Evolutionary conservation across 2,329 filamentous ascomycete species (phyloP), one percentile per base, ranked within the genome.

Genomic region (Colletotrichum sp.): DNA sequence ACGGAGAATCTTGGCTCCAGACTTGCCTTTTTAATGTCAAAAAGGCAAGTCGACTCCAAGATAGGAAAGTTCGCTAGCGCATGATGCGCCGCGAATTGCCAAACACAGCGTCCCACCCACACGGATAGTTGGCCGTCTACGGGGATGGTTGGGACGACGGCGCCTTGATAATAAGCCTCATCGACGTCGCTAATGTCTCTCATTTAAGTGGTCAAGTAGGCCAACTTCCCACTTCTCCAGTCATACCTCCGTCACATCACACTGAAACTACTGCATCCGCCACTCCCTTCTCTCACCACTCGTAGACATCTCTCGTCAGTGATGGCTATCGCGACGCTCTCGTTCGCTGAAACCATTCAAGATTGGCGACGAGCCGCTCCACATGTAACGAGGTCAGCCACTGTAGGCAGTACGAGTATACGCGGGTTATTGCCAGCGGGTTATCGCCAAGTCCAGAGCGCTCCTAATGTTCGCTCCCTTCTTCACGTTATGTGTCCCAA

Each of bases 361-460:
- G 6, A 52, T 22, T 52, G 44, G 44, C n/a, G 10, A 4, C 44
- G 44, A 52, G n/a, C 6, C 44, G 44, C 44, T 52, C 10, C 10
- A 12, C 10, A 13, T 52, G 44, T 13, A 1, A 52, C n/a, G 3
- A 52, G 10, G 44, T 13, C 44, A 48, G n/a, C 9, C n/a, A 52
- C n/a, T 52, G 44, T 52, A 24, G 10, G 10, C 4, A 24, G 0
- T 13, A 52, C n/a, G 10, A 22, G 44, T 6, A 48, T 48, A 13
- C 44, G 10, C 0, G 6, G 44, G 44, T 22, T 1, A 48, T 22
- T 7, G 44, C 10, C n/a, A 12, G 44, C 36, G 36, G 36, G 44
- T 22, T 22, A 52, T 24, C n/a, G 44, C n/a, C 10, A 0, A 2
- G 44, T 24, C n/a, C 1, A 8, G n/a, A 22, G n/a, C 2, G n/a